Conservation (phyloP, 495 filamentous ascomycete species). For the Trichoderma virens region DNA sequence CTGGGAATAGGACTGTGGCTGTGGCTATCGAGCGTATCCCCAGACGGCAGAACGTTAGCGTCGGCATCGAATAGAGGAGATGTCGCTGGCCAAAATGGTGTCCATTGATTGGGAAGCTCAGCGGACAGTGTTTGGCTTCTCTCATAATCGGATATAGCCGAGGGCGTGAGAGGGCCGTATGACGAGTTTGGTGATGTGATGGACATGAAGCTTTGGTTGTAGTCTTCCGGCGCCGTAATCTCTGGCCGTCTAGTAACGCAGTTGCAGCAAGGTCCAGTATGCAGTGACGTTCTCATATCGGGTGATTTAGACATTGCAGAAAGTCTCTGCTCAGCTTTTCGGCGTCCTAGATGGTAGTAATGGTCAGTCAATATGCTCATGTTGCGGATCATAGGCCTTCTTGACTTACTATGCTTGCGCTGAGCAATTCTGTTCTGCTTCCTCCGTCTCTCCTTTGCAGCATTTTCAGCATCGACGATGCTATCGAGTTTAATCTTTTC, state of each 20-base stretch:
- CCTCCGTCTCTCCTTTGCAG: neutral
- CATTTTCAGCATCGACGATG: neutral
- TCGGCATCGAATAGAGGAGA: neutral
- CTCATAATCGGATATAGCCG: neutral
- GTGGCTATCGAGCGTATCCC: neutral
- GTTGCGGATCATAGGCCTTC: neutral
- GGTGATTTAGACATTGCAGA: neutral
- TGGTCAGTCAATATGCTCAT: neutral
- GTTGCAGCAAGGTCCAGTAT: neutral
- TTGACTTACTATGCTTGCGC: neutral
- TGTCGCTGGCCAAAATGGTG: neutral
- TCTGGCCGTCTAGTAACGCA: neutral
- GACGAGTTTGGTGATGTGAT: conserved; percentile 3
- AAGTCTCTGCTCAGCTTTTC: neutral
- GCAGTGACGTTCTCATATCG: neutral
- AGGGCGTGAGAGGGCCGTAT: neutral
- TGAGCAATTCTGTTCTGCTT: neutral
- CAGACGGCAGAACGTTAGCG: neutral
- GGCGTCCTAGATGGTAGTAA: neutral
- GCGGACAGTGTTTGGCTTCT: neutral
- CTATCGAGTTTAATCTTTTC: neutral
- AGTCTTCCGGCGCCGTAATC: neutral
- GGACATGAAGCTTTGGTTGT: neutral
- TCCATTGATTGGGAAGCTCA: neutral
- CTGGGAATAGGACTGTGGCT: neutral